Conservation (phyloP, 768 basidiomycete species). For the Termitomyces sp. region DNA sequence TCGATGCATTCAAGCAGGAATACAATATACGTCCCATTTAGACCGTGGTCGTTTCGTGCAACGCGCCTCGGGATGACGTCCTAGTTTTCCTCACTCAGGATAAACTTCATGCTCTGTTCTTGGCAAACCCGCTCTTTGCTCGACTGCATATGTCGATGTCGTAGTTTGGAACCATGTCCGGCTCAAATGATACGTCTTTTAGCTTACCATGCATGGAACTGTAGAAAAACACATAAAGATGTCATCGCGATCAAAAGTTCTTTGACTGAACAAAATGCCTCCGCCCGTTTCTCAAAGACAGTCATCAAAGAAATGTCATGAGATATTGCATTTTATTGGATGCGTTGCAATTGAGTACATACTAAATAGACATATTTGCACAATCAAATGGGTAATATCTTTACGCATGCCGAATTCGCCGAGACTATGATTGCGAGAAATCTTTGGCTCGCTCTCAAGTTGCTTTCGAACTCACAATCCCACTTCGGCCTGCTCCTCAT, state of each 20-base stretch:
- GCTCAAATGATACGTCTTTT: background rate
- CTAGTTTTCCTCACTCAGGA: background rate
- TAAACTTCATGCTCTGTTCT: background rate
- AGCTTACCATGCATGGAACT: background rate
- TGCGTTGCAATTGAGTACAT: background rate
- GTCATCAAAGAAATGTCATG: background rate
- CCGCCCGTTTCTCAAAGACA: background rate
- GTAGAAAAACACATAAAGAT: background rate
- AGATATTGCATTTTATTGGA: background rate
- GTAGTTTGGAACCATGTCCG: background rate
- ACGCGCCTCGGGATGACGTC: background rate
- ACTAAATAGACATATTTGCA: background rate
- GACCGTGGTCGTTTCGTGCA: background rate
- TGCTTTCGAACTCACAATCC: background rate
- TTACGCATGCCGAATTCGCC: too few relatives aligned
- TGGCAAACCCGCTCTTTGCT: background rate
- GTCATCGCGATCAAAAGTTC: background rate
- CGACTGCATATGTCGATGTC: slow-evolving; percentile 1
- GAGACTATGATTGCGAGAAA: slow-evolving; percentile 2
- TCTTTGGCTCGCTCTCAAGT: background rate
- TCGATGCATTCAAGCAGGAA: slow-evolving; percentile 73
- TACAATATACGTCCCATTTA: slow-evolving; percentile 64
- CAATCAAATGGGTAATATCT: background rate
- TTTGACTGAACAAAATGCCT: background rate
- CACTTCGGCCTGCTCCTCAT: slow-evolving; percentile 16